Evolutionary conservation across 306 rosid species (phyloP), one percentile per base, ranked within the genome.

Genomic region (Cucurbita pepo): DNA sequence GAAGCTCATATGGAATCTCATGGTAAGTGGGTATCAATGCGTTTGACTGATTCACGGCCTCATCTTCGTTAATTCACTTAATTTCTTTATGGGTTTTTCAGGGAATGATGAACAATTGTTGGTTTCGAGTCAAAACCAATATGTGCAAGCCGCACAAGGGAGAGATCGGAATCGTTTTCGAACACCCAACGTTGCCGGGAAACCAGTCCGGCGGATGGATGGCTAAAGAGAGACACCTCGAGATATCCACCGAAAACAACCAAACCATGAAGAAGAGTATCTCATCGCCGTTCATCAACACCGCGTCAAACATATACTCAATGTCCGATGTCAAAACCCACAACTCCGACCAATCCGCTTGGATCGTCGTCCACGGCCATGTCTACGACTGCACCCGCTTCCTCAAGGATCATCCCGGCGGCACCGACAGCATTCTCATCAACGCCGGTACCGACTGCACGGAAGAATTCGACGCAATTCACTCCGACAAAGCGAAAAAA

Each of bases 101-200:
- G 97, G 97, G 97, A 8, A 89, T 91, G 97, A 89, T 91, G 97
- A 91, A 91, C 80, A 91, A 89, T 74, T 86, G 95, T 64, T 91
- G 97, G 97, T 91, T 91, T 75, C 84, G 86, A 1, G 84, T 91
- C 54, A 91, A 89, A 79, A 80, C 77, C 7, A 88, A 85, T 25
- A 74, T 88, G 75, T 86, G 90, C 87, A 91, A 74, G 71, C 75
- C 85, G 1, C 83, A 85, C 19, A 85, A 77, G 55, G 89, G 91
- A 2, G 96, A 86, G 77, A 89, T 91, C 8, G 91, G 92, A 9
- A 82, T 91, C 8, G 77, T 78, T 40, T 91, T 91, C 11, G 92
- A 89, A 79, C 97, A 91, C 66, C 97, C 97, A 2, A 89, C 96
- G 22, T 81, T 52, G 53, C 91, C 94, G 1, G 96, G 95, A 13